Evolutionary conservation across 2,329 filamentous ascomycete species (phyloP), one percentile per base, ranked within the genome.

Genomic region (Colletotrichum sansevieriae): DNA sequence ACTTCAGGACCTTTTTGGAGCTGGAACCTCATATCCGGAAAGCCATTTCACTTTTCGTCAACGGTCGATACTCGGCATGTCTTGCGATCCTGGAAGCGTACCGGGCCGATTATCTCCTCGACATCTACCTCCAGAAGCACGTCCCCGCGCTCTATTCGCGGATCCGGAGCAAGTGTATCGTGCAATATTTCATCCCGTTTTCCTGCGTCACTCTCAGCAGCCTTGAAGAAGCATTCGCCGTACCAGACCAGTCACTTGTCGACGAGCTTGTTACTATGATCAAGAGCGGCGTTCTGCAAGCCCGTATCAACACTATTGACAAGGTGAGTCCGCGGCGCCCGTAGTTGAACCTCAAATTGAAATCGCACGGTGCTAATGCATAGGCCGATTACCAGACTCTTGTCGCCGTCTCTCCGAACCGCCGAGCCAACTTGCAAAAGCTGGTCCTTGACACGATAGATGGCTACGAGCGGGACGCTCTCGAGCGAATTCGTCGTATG

Each of bases 1-100:
- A 86, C 11, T 99, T 99, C 82, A 91, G 96, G 60, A 89, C 88
- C 52, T 97, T 96, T 76, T 87, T 99, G 13, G 96, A 98, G 78
- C 86, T 97, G 1, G 96, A 98, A 79, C 94, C 95, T 3, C 95
- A 98, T 75, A 92, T 99, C 71, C 92, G 96, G 71, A 95, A 95
- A 67, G 95, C 96, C 12, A 92, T 99, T 73, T 89, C 88, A 8
- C 91, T 93, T 77, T 99, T 98, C 81, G 93, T 95, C 74, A 94
- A 92, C 73, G 94, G 93, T 70, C 93, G 97, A 74, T 99, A 98
- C 79, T 91, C 92, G 10, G 88, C 88, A 49, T 98, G 95, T 78
- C 84, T 99, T 51, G 87, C 90, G 54, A 93, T 95, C 41, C 86
- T 99, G 0, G 92, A 96, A 75, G 87, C 89, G 5, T 95, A 96